Base-by-base conservation (phyloP, 176 grass and related monocot species). In the Stipa capillata region DNA sequence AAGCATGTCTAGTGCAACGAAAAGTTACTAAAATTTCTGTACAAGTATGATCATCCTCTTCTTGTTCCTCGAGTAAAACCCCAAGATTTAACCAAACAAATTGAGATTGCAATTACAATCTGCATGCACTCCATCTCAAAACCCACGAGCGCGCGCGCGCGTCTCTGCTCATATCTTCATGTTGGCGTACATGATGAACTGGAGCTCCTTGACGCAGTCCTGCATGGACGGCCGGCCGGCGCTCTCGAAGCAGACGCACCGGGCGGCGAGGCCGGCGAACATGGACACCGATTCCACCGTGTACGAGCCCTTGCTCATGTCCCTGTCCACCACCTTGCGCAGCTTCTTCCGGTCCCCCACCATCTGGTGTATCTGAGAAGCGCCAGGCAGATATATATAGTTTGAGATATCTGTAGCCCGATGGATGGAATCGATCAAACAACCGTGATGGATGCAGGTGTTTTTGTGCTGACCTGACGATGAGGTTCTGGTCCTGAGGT, bases 151-250 rank as follows among this genome's bases (percentile, higher is more conserved):
- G n/a, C n/a, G n/a, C n/a, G n/a, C n/a, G n/a, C n/a, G n/a, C n/a
- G n/a, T n/a, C n/a, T n/a, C n/a, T 13, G 18, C 11, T 87, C 82
- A 99, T 29, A 89, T 77, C 88, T 84, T 93, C 97, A 95, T 93
- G 83, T 91, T 99, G 77, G 90, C 87, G 85, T 90, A 93, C 25
- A 89, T 89, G 67, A 89, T 89, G 85, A 93, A 29, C 81, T 93
- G 92, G 54, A 99, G 86, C 85, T 95, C 90, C 90, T 87, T 95
- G 69, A 99, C 86, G 79, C 90, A 99, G 42, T 95, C 97, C 20
- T 39, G 42, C 90, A 95, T 99, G 44, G 96, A 72, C 6, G 96
- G 96, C 35, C 96, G 84, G 35, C 74, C 85, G 60, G 76, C 73
- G 64, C 97, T 82, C 54, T 99, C 97, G 60, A 99, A 87, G 83